Evolutionary conservation across 1,284 basidiomycete species (phyloP).

Genomic region (Fomitiporia mediterranea): DNA sequence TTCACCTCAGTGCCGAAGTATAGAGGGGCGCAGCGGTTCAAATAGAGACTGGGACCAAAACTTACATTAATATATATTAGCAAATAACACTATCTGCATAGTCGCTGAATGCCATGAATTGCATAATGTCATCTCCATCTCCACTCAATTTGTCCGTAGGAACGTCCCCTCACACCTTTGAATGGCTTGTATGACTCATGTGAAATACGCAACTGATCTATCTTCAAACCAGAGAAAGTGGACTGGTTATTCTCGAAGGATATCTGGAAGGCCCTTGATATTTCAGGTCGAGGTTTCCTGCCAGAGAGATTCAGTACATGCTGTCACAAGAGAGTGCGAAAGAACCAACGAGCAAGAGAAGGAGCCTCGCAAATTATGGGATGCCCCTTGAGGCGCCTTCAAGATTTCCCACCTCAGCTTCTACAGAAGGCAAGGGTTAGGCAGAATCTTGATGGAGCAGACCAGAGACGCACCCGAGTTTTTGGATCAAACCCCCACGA

Average conservation of each 20-base stretch:
- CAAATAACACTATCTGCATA: background rate
- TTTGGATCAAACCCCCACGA: slow-evolving; percentile 78
- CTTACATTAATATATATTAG: slow-evolving; percentile 2
- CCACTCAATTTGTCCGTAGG: slow-evolving; percentile 66
- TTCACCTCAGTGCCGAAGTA: background rate
- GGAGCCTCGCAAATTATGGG: slow-evolving; percentile 71
- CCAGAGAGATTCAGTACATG: background rate
- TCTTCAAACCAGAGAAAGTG: slow-evolving; percentile 76
- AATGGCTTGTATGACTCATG: slow-evolving; percentile 75
- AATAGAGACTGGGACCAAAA: background rate
- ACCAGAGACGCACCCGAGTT: slow-evolving; percentile 44
- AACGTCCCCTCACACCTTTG: slow-evolving; percentile 63
- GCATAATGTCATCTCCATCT: slow-evolving; percentile 45
- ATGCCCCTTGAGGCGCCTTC: slow-evolving; percentile 62
- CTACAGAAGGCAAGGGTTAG: slow-evolving; percentile 32
- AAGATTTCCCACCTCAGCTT: slow-evolving; percentile 74
- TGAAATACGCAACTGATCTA: slow-evolving; percentile 81
- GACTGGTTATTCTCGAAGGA: slow-evolving; percentile 69
- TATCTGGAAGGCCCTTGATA: slow-evolving; percentile 69
- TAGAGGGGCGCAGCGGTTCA: background rate
- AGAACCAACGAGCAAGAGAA: slow-evolving; percentile 60
- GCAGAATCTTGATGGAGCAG: background rate
- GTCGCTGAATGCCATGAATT: background rate
- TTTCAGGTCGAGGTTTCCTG: slow-evolving; percentile 40
- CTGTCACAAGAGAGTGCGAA: background rate